These are phyloP conservation scores for Sporisorium graminicola DNA, from an alignment of 1,284 basidiomycete genomes.

Conservation along the genomic window DNA sequence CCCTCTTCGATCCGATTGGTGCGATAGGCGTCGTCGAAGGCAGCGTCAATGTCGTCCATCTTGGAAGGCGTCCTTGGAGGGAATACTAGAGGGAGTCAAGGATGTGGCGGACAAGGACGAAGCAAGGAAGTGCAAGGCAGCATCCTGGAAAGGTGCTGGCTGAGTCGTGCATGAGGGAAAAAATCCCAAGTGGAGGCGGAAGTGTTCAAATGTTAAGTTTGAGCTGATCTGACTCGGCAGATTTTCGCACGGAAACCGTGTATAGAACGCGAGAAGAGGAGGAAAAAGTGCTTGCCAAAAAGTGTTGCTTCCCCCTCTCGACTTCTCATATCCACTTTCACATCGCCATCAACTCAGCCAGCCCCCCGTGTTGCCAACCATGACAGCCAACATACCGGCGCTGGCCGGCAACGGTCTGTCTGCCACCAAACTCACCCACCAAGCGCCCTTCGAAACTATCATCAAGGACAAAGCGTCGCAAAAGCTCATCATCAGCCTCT, in stretches of 20 bases:
- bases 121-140: background rate
- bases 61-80: background rate
- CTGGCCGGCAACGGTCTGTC: background rate
- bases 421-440: constrained; percentile 26
- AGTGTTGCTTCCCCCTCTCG: constrained; percentile 5
- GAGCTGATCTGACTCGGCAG: background rate
- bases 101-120: background rate
- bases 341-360: background rate
- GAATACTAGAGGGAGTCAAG: background rate
- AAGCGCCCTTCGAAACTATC: constrained; percentile 39
- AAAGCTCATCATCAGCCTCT: constrained; percentile 52
- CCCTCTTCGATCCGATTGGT: constrained; percentile 43
- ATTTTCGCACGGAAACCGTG: constrained; percentile 24
- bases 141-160: constrained; percentile 17
- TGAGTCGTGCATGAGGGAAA: constrained; percentile 40
- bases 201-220: background rate
- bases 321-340: background rate
- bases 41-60: constrained; percentile 40
- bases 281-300: constrained; percentile 10
- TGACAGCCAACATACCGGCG: background rate
- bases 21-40: constrained; percentile 57
- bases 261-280: background rate
- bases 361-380: background rate
- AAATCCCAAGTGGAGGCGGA: constrained; percentile 21
- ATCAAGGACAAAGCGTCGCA: constrained; percentile 52